Evolutionary conservation across 352 stramenopile species (phyloP).

Genomic region (Globisporangium solare): DNA sequence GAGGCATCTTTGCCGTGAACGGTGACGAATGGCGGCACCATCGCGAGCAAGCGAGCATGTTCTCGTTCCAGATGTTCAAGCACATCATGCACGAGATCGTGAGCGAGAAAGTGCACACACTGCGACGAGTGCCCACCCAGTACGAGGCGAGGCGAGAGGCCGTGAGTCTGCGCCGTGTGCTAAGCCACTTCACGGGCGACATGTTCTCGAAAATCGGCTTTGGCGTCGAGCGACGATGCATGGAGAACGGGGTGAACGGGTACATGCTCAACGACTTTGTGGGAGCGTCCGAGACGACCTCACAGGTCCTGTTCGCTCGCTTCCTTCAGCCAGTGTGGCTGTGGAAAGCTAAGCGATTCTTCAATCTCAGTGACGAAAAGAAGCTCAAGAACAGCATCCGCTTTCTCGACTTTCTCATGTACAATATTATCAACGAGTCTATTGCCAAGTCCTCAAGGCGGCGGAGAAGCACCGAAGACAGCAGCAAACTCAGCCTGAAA

Average conservation of each 20-base stretch:
- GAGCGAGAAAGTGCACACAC: too few relatives aligned
- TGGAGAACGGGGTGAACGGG: too few relatives aligned
- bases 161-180: too few relatives aligned
- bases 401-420: slow-evolving; percentile 1
- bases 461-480: background rate
- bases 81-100: slow-evolving; percentile 43
- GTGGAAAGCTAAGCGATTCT: background rate
- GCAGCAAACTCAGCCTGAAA: background rate
- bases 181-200: too few relatives aligned
- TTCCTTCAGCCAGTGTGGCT: background rate
- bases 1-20: slow-evolving; percentile 72
- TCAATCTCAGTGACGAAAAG: background rate
- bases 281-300: slow-evolving; percentile 1
- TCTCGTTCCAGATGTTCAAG: slow-evolving; percentile 55
- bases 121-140: too few relatives aligned
- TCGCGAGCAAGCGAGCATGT: slow-evolving; percentile 85
- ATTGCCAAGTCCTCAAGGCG: background rate
- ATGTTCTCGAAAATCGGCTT: too few relatives aligned
- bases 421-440: slow-evolving; percentile 3
- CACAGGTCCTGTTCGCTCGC: background rate
- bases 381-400: background rate
- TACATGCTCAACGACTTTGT: too few relatives aligned
- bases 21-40: slow-evolving; percentile 64
- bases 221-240: too few relatives aligned
- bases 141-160: too few relatives aligned